phyloP scores from a whole-genome alignment of 2,329 filamentous ascomycete species.

The Trichoderma atrobrunneum region DNA sequence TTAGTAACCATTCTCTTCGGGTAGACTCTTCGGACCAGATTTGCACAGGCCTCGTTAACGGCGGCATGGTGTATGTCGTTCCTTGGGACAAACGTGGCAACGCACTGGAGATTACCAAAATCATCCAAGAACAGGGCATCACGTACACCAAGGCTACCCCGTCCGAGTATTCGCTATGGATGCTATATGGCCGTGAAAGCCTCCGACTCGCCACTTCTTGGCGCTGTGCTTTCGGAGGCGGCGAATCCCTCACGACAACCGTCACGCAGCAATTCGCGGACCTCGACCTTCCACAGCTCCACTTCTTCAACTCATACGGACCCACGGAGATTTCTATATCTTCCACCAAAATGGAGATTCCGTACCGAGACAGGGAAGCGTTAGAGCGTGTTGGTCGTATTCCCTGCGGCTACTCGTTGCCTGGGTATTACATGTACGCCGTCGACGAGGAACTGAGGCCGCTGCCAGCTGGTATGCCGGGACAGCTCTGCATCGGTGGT shows the following conservation, averaged over 20 bases:
- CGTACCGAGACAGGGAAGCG: background rate
- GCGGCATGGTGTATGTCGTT: slow-evolving; percentile 36
- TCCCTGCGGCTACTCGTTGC: slow-evolving; percentile 7
- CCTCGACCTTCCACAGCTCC: slow-evolving; percentile 3
- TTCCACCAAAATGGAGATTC: slow-evolving; percentile 4
- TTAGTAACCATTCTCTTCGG: too few species aligned
- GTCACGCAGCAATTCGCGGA: slow-evolving; percentile 17
- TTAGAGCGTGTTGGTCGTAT: background rate
- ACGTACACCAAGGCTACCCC: slow-evolving; percentile 40
- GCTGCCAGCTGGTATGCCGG: slow-evolving; percentile 21
- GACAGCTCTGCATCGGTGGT: slow-evolving; percentile 28
- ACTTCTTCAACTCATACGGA: slow-evolving; percentile 29
- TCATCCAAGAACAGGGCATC: slow-evolving; percentile 37
- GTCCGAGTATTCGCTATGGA: slow-evolving; percentile 39
- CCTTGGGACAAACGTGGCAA: slow-evolving; percentile 27
- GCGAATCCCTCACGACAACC: slow-evolving; percentile 28
- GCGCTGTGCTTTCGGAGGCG: slow-evolving; percentile 24
- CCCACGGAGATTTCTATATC: slow-evolving; percentile 27
- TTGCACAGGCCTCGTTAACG: slow-evolving; percentile 33
- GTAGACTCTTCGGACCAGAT: slow-evolving; percentile 34
- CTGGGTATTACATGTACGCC: slow-evolving; percentile 38
- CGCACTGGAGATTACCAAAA: slow-evolving; percentile 32
- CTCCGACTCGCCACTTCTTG: slow-evolving; percentile 22
- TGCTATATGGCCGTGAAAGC: slow-evolving; percentile 23
- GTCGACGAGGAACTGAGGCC: slow-evolving; percentile 32